Conservation (phyloP, 2,329 filamentous ascomycete genomes). For the Monosporascus sp. region DNA sequence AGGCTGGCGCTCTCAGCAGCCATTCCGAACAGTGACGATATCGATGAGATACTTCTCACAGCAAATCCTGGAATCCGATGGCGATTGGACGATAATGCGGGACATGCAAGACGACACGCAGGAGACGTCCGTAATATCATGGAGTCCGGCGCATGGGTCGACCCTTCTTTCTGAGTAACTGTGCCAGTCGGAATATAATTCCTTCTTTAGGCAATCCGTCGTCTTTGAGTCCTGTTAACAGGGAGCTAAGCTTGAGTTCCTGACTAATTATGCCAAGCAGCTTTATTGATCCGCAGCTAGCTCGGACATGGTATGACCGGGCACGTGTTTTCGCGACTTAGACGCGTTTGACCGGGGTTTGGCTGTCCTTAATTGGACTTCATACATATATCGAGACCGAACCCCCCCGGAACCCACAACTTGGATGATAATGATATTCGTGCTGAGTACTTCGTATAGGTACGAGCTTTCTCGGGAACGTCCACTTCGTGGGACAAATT, state of each 20-base stretch:
- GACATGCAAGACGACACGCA: background rate
- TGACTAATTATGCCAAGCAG: background rate
- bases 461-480: too few relatives aligned
- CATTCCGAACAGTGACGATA: conserved; percentile 17
- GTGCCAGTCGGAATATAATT: too few relatives aligned
- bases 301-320: too few relatives aligned
- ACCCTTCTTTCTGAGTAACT: background rate
- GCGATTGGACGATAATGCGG: too few relatives aligned
- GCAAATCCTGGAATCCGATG: too few relatives aligned
- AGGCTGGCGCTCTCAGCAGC: conserved; percentile 14
- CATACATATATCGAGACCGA: background rate
- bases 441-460: too few relatives aligned
- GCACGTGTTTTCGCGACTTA: background rate
- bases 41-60: background rate
- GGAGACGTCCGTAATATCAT: background rate
- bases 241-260: too few relatives aligned
- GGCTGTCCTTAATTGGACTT: background rate
- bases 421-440: too few relatives aligned
- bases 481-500: too few relatives aligned
- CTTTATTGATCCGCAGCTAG: background rate
- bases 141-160: background rate
- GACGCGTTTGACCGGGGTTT: background rate
- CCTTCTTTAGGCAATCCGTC: too few relatives aligned
- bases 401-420: background rate
- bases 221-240: too few relatives aligned